Base-by-base conservation (phyloP, 1,284 basidiomycete genomes). In the Rhizoctonia solani region DNA sequence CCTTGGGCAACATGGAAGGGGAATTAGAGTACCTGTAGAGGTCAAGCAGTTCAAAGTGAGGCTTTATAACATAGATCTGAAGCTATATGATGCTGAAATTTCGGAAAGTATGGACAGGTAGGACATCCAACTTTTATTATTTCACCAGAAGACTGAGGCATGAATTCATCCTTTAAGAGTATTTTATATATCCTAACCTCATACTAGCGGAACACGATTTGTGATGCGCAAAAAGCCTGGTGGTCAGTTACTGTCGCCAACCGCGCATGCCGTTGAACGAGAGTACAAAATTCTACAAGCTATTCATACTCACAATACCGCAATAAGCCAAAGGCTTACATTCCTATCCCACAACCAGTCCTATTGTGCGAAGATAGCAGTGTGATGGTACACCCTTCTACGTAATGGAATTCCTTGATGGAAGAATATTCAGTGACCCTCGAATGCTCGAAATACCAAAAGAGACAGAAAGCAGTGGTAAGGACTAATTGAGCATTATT, bases 161-260 rank as follows among this genome's bases (percentile, higher is more conserved):
- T n/a, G n/a, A n/a, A n/a, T n/a, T n/a, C n/a, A n/a, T n/a, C n/a
- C n/a, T n/a, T n/a, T n/a, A n/a, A n/a, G n/a, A n/a, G n/a, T n/a
- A n/a, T n/a, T n/a, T n/a, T n/a, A n/a, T n/a, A n/a, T n/a, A n/a
- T n/a, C n/a, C n/a, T n/a, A n/a, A n/a, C n/a, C n/a, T 39, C 8
- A 39, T 39, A 8, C 37, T 69, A 89, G 87, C 25, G 80, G 82
- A 44, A 81, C 76, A 3, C 85, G 84, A n/a, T 93, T 87, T 71
- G 95, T 98, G 1, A 81, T 98, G 54, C 89, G 95, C 32, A 95
- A 97, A 77, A 96, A 97, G 75, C 95, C 95, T n/a, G 87, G 88
- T 0, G 95, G 95, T 0, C 80, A 87, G 47, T 85, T 98, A 1
- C 79, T 98, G 14, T 92, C 91, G 0, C 81, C 86, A 56, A 98